Percentiles rank a stretch among this genome's conserved stretches.
phyloP scores from a whole-genome alignment of 352 stramenopile genomes.

The Peronospora tabacina region DNA sequence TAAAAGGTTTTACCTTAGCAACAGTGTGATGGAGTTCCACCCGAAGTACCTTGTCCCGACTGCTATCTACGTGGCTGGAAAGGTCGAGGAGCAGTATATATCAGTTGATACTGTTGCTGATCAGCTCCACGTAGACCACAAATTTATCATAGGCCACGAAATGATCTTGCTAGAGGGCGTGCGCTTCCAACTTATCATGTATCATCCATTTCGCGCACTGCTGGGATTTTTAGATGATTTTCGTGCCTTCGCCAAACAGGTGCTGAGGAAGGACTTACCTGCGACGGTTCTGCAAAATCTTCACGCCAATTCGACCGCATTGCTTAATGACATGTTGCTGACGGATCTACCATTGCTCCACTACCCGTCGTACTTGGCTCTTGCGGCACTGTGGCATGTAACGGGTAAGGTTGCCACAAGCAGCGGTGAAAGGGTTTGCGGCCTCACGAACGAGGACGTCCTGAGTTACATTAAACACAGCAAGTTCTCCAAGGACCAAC shows the following conservation, averaged over 20 bases:
- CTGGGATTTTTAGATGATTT: constrained; percentile 83
- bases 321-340: constrained; percentile 72
- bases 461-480: constrained; percentile 58
- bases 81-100: constrained; percentile 88
- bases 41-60: constrained; percentile 81
- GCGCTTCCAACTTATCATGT: constrained; percentile 87
- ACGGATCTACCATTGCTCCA: constrained; percentile 61
- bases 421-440: constrained; percentile 25
- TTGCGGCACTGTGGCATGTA: constrained; percentile 51
- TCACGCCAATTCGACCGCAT: constrained; percentile 58
- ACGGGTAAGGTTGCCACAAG: constrained; percentile 43
- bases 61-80: constrained; percentile 83
- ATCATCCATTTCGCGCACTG: constrained; percentile 77
- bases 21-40: constrained; percentile 86
- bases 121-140: constrained; percentile 77
- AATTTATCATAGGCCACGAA: constrained; percentile 82
- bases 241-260: constrained; percentile 56
- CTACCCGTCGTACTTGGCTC: constrained; percentile 61
- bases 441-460: constrained; percentile 33
- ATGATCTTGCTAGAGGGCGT: constrained; percentile 84
- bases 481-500: constrained; percentile 59
- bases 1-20: constrained; percentile 87
- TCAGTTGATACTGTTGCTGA: constrained; percentile 79
- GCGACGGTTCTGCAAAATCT: constrained; percentile 67
- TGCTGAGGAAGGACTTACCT: constrained; percentile 46